A percentile compares a stretch with the other conserved stretches of the same genome.
These are phyloP conservation scores for Tinospora cordifolia DNA, from an alignment of 164 flowering plant genomes.

Conservation along the genomic window DNA sequence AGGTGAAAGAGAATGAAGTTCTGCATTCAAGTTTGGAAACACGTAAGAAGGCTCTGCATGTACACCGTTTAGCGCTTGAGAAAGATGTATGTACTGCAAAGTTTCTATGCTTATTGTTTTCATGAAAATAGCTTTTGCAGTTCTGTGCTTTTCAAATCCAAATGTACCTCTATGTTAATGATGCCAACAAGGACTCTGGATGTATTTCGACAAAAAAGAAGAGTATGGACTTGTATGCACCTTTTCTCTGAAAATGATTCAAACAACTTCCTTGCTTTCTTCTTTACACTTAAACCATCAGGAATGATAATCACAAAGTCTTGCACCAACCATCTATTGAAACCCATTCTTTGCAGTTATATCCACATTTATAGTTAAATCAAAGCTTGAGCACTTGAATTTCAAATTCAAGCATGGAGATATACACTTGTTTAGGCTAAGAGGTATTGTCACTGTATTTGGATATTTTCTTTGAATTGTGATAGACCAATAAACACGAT, in stretches of 20 bases:
- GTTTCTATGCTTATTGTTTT: background rate
- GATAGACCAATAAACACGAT: background rate
- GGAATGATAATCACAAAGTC: background rate
- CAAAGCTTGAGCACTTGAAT: background rate
- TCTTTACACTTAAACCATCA: background rate
- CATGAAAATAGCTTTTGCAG: background rate
- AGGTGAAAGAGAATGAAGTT: constrained; percentile 56
- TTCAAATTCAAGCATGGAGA: background rate
- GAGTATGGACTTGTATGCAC: background rate
- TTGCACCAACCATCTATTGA: background rate
- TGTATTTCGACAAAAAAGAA: background rate
- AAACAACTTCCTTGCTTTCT: background rate
- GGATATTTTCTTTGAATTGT: background rate
- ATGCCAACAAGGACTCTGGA: background rate
- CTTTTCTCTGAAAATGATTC: background rate
- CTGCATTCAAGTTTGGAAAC: constrained; percentile 51
- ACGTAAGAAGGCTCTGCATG: constrained; percentile 55
- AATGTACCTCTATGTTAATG: background rate
- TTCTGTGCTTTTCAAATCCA: constrained; percentile 5
- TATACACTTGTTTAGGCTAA: background rate
- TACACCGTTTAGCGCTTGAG: constrained; percentile 75
- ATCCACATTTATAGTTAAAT: background rate
- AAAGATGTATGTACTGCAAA: constrained; percentile 48
- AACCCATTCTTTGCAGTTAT: background rate
- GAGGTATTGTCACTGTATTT: background rate